Evolutionary conservation across 2,329 filamentous ascomycete genomes (phyloP), one percentile per base, ranked within the genome.

Genomic region (Talaromyces sp.): DNA sequence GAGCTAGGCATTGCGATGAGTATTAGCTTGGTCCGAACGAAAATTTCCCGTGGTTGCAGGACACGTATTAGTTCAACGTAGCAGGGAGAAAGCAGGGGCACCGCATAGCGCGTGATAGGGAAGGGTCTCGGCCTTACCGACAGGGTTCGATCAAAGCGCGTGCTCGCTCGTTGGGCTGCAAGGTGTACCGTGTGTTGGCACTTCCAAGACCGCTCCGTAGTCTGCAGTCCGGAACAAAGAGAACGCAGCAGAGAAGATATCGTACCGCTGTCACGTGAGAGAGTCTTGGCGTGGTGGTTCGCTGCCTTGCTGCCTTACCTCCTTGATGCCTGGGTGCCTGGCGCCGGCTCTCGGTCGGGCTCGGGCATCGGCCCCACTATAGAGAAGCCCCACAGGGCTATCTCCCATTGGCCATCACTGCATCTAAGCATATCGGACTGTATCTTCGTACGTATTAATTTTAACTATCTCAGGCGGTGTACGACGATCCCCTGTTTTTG

Each of bases 181-280:
- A 17, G 26, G 5, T n/a, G 26, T n/a, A n/a, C n/a, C n/a, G n/a
- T 26, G 26, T 52, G 48, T 26, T 64, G 68, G 72, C 68, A 75
- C 73, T 74, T 75, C 73, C 66, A 72, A 73, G 73, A 75, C 70
- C 72, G 73, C 72, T 69, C 58, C 66, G 73, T 75, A 75, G 74
- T 75, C 72, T 75, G 67, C 72, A 75, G 73, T 73, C 72, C 72
- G 73, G 72, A 75, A 74, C 69, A 70, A 62, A 63, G 62, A 67
- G 68, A 73, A 73, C 72, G 73, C 73, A 74, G 70, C 62, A 31
- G 66, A 69, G 71, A 72, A 73, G 68, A 67, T 66, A 64, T 69
- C 66, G 69, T 73, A 70, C 69, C 66, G 68, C 64, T 53, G 24
- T 57, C 58, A 64, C 41, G 69, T 63, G 67, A 58, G 3, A 2